Evolutionary conservation across 2,329 filamentous ascomycete genomes (phyloP).

Genomic region (Karstenula rhodostoma): DNA sequence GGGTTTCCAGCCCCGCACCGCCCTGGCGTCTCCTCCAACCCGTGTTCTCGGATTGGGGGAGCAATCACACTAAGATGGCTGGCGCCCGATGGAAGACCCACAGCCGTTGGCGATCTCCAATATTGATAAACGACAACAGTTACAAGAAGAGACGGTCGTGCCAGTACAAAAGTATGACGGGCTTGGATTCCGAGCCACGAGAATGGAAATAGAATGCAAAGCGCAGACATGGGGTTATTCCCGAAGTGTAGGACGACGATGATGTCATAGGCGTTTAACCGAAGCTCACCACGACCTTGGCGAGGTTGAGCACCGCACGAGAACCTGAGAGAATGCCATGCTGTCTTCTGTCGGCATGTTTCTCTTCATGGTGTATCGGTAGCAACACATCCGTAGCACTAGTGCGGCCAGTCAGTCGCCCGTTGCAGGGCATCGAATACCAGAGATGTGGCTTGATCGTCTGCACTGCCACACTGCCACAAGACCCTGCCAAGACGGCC

Average conservation of each 20-base stretch:
- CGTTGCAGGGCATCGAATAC: neutral
- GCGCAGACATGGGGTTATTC: neutral
- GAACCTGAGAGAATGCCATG: neutral
- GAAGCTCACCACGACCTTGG: conserved; percentile 2
- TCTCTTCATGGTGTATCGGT: neutral
- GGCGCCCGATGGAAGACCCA: conserved; percentile 11
- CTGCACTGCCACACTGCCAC: conserved; percentile 9
- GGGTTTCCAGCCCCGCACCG: conserved; percentile 7
- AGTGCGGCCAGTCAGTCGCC: neutral
- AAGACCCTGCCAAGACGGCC: conserved; percentile 1
- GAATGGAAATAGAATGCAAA: conserved; percentile 8
- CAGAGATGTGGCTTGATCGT: neutral
- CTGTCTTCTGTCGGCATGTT: neutral
- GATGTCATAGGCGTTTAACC: conserved; percentile 7
- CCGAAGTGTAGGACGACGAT: neutral
- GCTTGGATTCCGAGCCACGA: neutral
- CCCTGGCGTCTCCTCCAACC: conserved; percentile 6
- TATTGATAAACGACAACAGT: conserved; percentile 17
- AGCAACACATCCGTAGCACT: conserved; percentile 2
- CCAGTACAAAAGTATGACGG: neutral
- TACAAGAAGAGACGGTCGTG: neutral
- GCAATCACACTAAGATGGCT: conserved; percentile 7
- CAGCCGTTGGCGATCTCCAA: conserved; percentile 15
- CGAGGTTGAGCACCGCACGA: neutral
- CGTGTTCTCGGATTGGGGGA: conserved; percentile 14